phyloP scores from a whole-genome alignment of 176 grass and related monocot species.

The Echinochloa phyllopogon region DNA sequence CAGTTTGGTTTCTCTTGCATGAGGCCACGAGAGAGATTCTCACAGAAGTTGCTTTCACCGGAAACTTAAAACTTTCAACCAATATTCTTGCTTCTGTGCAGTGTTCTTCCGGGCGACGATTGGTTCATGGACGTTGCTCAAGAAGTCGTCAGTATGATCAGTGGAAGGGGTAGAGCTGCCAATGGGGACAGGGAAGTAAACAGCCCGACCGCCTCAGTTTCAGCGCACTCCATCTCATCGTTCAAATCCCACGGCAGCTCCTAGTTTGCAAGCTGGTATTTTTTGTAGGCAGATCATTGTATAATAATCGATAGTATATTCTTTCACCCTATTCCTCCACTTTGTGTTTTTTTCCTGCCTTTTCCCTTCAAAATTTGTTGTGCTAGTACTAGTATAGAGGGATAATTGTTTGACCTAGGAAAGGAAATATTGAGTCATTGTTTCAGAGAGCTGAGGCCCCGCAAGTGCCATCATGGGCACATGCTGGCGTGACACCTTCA shows the following conservation, averaged over 20 bases:
- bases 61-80: conserved; percentile 3
- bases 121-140: conserved; percentile 91
- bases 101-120: conserved; percentile 74
- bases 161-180: conserved; percentile 63
- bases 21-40: not conserved
- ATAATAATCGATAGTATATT: conserved; percentile 57
- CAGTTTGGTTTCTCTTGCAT: not conserved
- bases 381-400: conserved; percentile 44
- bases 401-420: conserved; percentile 49
- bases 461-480: not conserved
- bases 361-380: conserved; percentile 35
- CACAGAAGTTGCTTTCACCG: not conserved
- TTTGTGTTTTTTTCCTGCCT: not conserved
- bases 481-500: conserved; percentile 28
- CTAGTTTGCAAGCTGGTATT: conserved; percentile 48
- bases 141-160: conserved; percentile 70
- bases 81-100: conserved; percentile 47
- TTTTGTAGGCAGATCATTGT: conserved; percentile 63
- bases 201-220: conserved; percentile 91
- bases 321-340: not conserved
- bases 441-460: conserved; percentile 27
- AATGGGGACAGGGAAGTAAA: conserved; percentile 78
- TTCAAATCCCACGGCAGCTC: conserved; percentile 73
- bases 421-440: conserved; percentile 26
- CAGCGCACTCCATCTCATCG: conserved; percentile 86